These are phyloP conservation scores for Inga laurina DNA, from an alignment of 306 rosid species.

Conservation along the genomic window DNA sequence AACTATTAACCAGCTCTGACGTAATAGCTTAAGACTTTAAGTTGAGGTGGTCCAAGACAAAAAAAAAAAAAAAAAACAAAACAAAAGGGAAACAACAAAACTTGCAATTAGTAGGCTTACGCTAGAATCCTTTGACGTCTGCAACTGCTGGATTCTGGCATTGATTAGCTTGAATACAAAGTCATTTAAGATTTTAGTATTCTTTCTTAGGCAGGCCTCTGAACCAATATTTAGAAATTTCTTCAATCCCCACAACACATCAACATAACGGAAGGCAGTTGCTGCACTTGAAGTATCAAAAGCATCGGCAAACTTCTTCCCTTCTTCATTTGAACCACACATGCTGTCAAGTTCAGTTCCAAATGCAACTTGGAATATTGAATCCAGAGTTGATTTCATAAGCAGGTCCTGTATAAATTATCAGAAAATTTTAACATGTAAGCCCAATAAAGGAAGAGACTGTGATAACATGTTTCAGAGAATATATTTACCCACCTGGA, in stretches of 20 bases:
- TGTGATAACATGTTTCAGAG: background rate
- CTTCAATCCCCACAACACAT: conserved; percentile 73
- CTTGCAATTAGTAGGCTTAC: conserved; percentile 46
- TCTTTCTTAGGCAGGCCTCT: conserved; percentile 54
- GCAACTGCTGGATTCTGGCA: conserved; percentile 50
- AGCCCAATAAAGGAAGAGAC: conserved; percentile 14
- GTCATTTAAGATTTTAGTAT: conserved; percentile 42
- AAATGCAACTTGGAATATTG: conserved; percentile 79
- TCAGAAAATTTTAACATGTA: conserved; percentile 2
- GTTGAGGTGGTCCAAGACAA: background rate
- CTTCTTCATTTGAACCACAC: conserved; percentile 83
- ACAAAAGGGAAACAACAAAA: background rate
- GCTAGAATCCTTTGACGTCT: conserved; percentile 39
- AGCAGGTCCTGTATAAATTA: conserved; percentile 49
- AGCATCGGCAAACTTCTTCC: conserved; percentile 54
- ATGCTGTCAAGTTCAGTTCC: conserved; percentile 74
- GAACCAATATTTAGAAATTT: conserved; percentile 69
- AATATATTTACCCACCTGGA: conserved; percentile 52
- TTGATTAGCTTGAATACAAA: conserved; percentile 60
- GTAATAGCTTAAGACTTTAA: background rate
- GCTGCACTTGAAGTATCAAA: conserved; percentile 66
- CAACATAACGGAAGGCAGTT: conserved; percentile 63
- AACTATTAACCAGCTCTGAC: background rate
- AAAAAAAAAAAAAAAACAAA: background rate
- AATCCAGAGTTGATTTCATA: conserved; percentile 68